Evolutionary conservation across 352 stramenopile genomes (phyloP).

Genomic region (Phytophthora chlamydospora): DNA sequence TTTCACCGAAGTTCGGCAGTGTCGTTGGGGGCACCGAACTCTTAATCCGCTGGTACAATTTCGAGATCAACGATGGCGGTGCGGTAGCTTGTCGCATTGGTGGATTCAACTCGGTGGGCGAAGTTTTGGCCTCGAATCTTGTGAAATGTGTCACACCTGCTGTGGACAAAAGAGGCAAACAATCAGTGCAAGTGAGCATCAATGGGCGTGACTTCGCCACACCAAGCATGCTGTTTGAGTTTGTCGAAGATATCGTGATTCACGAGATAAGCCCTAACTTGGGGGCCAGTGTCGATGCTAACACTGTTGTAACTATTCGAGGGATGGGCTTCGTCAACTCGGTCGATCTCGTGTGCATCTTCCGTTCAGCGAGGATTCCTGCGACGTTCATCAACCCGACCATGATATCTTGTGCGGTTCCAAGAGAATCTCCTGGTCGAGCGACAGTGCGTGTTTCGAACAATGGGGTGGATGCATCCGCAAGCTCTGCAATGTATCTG

Average conservation of each 20-base stretch:
- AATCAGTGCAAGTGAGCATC: slow-evolving; percentile 60
- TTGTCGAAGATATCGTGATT: slow-evolving; percentile 50
- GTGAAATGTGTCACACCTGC: slow-evolving; percentile 58
- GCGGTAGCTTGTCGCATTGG: slow-evolving; percentile 59
- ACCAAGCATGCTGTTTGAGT: slow-evolving; percentile 54
- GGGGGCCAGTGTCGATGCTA: slow-evolving; percentile 57
- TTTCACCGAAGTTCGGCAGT: slow-evolving; percentile 58
- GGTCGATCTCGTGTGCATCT: slow-evolving; percentile 59
- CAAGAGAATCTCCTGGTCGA: slow-evolving; percentile 56
- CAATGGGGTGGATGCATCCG: slow-evolving; percentile 80
- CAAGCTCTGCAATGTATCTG: slow-evolving; percentile 52
- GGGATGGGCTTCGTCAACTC: slow-evolving; percentile 70
- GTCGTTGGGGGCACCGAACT: slow-evolving; percentile 59
- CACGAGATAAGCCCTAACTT: slow-evolving; percentile 53
- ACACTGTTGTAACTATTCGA: slow-evolving; percentile 67
- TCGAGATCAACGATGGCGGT: slow-evolving; percentile 47
- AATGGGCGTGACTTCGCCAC: slow-evolving; percentile 64
- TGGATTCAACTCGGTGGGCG: slow-evolving; percentile 24
- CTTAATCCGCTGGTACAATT: slow-evolving; percentile 62
- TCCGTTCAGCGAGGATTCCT: slow-evolving; percentile 40
- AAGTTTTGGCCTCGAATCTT: slow-evolving; percentile 40
- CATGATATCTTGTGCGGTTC: slow-evolving; percentile 67
- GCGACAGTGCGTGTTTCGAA: slow-evolving; percentile 81
- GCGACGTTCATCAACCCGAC: slow-evolving; percentile 55
- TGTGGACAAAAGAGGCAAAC: slow-evolving; percentile 23